These are phyloP conservation scores for Colletotrichum simmondsii DNA, from an alignment of 2,329 filamentous ascomycete species.

Conservation along the genomic window DNA sequence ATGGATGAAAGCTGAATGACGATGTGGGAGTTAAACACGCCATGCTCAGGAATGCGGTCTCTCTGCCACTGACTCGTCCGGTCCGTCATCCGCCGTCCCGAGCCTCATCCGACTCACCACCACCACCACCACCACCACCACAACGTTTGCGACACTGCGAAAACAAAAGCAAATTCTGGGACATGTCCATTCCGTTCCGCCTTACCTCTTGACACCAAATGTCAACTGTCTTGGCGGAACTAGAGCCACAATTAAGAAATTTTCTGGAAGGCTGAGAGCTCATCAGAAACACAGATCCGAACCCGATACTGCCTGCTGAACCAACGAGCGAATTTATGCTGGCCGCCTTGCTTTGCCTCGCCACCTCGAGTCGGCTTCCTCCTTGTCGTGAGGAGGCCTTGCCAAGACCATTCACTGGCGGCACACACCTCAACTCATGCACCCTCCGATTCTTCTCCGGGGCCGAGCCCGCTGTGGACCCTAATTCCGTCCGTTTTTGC, in stretches of 20 bases:
- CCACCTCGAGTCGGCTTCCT: not conserved
- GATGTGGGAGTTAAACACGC: not conserved
- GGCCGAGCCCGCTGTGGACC: constrained; percentile 22
- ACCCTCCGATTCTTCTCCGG: constrained; percentile 21
- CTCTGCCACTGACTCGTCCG: constrained; percentile 25
- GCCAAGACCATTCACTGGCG: constrained; percentile 13
- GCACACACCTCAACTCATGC: constrained; percentile 5
- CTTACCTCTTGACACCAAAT: not conserved
- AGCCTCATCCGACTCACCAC: constrained; percentile 10
- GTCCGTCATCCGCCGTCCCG: constrained; percentile 20
- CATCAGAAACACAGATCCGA: constrained; percentile 2
- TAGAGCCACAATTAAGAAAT: not conserved
- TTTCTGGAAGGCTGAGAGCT: constrained; percentile 5
- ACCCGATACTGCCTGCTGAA: constrained; percentile 7
- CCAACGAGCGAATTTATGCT: not conserved
- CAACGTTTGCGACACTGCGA: not conserved
- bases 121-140: not conserved
- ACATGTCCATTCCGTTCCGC: not conserved
- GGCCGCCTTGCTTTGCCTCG: constrained; percentile 15
- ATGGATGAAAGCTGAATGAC: not conserved
- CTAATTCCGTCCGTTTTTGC: not conserved
- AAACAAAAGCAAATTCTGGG: constrained; percentile 13
- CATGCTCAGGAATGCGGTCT: not conserved
- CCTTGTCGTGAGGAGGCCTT: constrained; percentile 6
- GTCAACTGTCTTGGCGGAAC: not conserved